Percentiles rank a stretch among this genome's conserved stretches.
phyloP scores from a whole-genome alignment of 345 rosid genomes.

The Salix viminalis region DNA sequence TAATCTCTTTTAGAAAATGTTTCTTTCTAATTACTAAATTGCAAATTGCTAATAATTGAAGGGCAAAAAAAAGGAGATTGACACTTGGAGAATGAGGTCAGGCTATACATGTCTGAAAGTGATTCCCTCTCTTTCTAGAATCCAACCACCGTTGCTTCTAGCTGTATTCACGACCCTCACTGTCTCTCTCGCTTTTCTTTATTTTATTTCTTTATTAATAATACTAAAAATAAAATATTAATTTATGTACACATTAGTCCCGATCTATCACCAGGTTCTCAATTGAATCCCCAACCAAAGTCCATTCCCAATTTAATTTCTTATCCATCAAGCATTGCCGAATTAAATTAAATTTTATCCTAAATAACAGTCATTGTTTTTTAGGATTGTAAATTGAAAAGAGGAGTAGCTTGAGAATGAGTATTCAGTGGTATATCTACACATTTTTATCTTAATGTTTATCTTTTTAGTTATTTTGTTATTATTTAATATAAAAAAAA shows the following conservation, averaged over 20 bases:
- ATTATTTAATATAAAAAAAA: no score
- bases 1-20: no score
- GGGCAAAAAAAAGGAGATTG: background rate
- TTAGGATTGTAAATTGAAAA: no score
- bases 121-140: constrained; percentile 34
- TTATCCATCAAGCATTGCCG: no score
- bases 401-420: no score
- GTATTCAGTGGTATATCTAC: no score
- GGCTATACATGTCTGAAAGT: constrained; percentile 46
- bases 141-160: constrained; percentile 47
- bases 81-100: constrained; percentile 27
- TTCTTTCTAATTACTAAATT: no score
- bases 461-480: no score
- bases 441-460: no score
- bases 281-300: background rate
- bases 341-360: no score
- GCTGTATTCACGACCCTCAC: constrained; percentile 57
- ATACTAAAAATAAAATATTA: background rate
- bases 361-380: no score
- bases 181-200: constrained; percentile 19
- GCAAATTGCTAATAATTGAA: background rate
- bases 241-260: background rate
- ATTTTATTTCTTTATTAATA: background rate
- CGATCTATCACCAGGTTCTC: background rate
- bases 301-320: no score